phyloP scores from a whole-genome alignment of 1,284 basidiomycete genomes.

The Rhodotorula sp. region DNA sequence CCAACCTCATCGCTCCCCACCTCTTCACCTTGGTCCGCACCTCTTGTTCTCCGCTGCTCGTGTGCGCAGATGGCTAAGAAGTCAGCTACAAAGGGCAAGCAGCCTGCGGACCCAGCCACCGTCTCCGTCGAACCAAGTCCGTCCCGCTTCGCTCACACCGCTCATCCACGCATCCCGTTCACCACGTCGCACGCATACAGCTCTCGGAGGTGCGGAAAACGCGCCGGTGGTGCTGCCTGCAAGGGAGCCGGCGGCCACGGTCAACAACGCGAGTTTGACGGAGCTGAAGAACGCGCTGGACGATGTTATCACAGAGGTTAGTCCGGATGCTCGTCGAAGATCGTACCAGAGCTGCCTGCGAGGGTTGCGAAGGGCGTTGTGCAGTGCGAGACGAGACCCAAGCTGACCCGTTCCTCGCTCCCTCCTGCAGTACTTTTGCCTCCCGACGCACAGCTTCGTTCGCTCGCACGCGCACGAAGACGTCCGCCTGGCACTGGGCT shows the following conservation, averaged over 20 bases:
- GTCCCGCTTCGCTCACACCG: not conserved
- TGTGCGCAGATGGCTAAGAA: constrained; percentile 9
- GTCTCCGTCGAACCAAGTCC: not conserved
- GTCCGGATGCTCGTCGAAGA: not conserved
- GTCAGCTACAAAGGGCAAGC: not conserved
- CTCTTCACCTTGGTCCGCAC: not conserved
- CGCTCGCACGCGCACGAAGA: constrained; percentile 81
- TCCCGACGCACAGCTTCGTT: constrained; percentile 70
- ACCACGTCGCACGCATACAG: not conserved
- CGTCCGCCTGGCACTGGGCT: constrained; percentile 76
- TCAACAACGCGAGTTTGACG: constrained; percentile 74
- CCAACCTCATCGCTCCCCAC: constrained; percentile 50
- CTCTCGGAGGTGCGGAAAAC: not conserved
- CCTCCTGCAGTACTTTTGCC: constrained; percentile 65
- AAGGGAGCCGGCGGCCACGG: constrained; percentile 52
- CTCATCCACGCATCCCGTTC: not conserved
- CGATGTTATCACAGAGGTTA: constrained; percentile 80
- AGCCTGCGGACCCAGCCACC: not conserved
- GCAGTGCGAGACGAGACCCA: not conserved
- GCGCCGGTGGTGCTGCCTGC: not conserved
- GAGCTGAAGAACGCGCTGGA: constrained; percentile 89
- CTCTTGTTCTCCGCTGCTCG: not conserved
- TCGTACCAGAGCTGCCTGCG: too few species aligned
- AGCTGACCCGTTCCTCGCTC: not conserved
- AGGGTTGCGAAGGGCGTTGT: too few species aligned